These are phyloP conservation scores for Elongisporangium undulatum DNA, from an alignment of 352 stramenopile genomes.

Conservation along the genomic window DNA sequence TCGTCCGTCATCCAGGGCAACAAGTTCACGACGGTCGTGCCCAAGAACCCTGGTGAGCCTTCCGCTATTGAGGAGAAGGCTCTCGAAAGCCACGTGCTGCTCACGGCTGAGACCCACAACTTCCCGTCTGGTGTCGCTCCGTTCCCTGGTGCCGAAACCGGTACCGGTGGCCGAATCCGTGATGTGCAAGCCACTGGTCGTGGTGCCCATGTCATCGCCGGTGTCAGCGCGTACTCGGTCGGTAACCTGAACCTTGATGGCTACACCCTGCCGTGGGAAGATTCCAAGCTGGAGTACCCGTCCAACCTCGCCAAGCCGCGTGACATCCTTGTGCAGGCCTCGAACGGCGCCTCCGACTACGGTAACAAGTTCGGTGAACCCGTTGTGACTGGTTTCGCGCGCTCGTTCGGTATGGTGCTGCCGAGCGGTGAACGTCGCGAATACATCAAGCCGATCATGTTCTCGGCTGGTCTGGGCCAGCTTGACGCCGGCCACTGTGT, in stretches of 20 bases:
- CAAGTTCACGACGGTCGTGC: slow-evolving; percentile 82
- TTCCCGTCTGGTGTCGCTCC: slow-evolving; percentile 96
- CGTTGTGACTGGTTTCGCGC: slow-evolving; percentile 97
- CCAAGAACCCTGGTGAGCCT: slow-evolving; percentile 56
- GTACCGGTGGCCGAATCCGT: slow-evolving; percentile 96
- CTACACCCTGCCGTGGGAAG: slow-evolving; percentile 97
- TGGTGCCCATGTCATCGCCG: slow-evolving; percentile 94
- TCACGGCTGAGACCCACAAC: slow-evolving; percentile 99
- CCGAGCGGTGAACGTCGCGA: slow-evolving; percentile 95
- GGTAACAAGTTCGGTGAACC: slow-evolving; percentile 99
- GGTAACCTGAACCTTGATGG: slow-evolving; percentile 97
- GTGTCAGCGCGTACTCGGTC: slow-evolving; percentile 83
- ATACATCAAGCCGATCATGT: slow-evolving; percentile 99
- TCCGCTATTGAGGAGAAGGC: slow-evolving; percentile 60
- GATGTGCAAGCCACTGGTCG: slow-evolving; percentile 98
- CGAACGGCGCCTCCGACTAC: slow-evolving; percentile 98
- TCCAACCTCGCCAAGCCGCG: slow-evolving; percentile 87
- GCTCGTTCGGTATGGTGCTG: slow-evolving; percentile 96
- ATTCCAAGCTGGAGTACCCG: slow-evolving; percentile 90
- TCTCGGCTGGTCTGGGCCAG: slow-evolving; percentile 96
- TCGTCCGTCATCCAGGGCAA: slow-evolving; percentile 96
- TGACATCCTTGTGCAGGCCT: slow-evolving; percentile 96
- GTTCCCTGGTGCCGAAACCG: slow-evolving; percentile 96
- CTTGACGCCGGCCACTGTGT: slow-evolving; percentile 91
- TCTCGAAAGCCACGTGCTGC: slow-evolving; percentile 92